Conservation (phyloP, 106 monocot species). For the Posidonia australis region DNA sequence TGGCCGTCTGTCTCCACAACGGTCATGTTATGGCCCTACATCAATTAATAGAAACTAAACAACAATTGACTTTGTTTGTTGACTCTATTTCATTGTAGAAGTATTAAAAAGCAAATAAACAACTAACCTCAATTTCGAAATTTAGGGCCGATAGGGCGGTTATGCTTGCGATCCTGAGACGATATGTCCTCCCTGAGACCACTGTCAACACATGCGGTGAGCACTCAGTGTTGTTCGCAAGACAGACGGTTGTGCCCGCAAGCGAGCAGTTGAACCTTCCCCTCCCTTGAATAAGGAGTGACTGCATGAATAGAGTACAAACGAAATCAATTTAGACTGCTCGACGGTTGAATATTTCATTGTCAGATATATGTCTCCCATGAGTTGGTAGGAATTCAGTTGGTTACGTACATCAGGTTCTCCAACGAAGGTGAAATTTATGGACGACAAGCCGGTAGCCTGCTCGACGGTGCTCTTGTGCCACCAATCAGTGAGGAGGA, state of each 20-base stretch:
- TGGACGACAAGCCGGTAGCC: slow-evolving; percentile 34
- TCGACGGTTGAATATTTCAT: too few relatives aligned
- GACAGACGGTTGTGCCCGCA: slow-evolving; percentile 15
- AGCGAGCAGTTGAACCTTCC: slow-evolving; percentile 35
- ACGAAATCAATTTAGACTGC: too few relatives aligned
- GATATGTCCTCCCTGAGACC: slow-evolving; percentile 62
- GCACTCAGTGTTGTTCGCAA: slow-evolving; percentile 43
- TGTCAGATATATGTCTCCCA: too few relatives aligned
- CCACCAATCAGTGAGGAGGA: slow-evolving; percentile 90
- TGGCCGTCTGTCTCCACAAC: slow-evolving; percentile 77
- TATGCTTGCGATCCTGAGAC: slow-evolving; percentile 48
- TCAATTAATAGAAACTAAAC: background rate
- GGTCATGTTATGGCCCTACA: slow-evolving; percentile 69
- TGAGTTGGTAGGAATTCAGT: too few relatives aligned
- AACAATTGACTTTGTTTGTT: background rate
- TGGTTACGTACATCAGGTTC: slow-evolving; percentile 50
- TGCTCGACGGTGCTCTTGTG: slow-evolving; percentile 68
- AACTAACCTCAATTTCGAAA: slow-evolving; percentile 61
- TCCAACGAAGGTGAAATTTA: slow-evolving; percentile 40
- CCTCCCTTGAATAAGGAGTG: slow-evolving; percentile 39
- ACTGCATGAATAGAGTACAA: too few relatives aligned
- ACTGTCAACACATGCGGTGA: slow-evolving; percentile 38
- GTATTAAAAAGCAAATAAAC: background rate
- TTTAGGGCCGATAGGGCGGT: slow-evolving; percentile 70
- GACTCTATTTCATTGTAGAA: too few relatives aligned